Conservation (phyloP, 768 basidiomycete species). For the Hygrophorus pudorinus region DNA sequence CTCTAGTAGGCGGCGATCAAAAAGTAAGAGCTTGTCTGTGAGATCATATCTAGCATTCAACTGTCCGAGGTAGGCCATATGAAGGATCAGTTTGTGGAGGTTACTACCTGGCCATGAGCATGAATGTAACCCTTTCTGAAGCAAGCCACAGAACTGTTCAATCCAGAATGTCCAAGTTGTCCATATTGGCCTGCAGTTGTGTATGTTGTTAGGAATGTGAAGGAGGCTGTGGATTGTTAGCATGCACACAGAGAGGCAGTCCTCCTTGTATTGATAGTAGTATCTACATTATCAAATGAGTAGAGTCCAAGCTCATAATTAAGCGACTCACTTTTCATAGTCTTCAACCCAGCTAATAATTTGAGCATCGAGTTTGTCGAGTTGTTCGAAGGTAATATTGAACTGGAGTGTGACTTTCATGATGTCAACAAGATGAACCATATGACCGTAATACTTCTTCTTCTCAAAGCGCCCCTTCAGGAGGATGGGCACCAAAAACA, state of each 20-base stretch:
- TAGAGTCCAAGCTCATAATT: neutral
- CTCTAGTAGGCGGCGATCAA: neutral
- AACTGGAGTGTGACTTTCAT: conserved; percentile 26
- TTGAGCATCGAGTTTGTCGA: conserved; percentile 16
- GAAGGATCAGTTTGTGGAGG: conserved; percentile 15
- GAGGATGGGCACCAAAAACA: conserved; percentile 27
- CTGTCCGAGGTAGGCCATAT: conserved; percentile 18
- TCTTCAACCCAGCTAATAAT: conserved; percentile 26
- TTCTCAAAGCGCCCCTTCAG: conserved; percentile 20
- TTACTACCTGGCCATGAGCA: conserved; percentile 18
- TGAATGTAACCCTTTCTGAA: conserved; percentile 15
- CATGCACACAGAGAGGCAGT: conserved; percentile 20
- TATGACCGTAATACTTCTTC: conserved; percentile 26
- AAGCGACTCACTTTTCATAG: conserved; percentile 25
- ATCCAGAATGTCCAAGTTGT: conserved; percentile 25
- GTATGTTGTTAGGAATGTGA: conserved; percentile 22
- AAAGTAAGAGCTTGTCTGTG: conserved; percentile 8
- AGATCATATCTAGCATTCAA: conserved; percentile 18
- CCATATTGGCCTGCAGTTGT: conserved; percentile 23
- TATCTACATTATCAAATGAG: conserved; percentile 12
- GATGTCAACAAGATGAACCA: conserved; percentile 22
- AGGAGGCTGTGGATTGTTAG: conserved; percentile 24
- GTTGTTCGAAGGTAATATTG: conserved; percentile 15
- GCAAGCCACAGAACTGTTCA: conserved; percentile 23
- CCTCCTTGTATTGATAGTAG: conserved; percentile 22